Evolutionary conservation across 1,284 basidiomycete genomes (phyloP).

Genomic region (Paramarasmius palmivorus): DNA sequence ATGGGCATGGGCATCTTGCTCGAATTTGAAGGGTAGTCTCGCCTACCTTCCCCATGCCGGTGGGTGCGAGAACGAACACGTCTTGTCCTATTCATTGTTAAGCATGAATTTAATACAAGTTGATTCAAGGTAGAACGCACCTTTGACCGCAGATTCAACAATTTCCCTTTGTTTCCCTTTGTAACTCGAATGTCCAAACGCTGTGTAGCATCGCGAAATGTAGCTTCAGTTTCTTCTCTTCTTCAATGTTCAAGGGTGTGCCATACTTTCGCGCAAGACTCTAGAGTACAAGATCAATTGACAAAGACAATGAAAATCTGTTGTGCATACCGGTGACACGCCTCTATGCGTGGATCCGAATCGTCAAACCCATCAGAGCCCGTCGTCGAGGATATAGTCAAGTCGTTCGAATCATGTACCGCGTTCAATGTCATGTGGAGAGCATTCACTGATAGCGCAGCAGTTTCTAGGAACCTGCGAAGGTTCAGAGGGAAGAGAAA

Average conservation of each 20-base stretch:
- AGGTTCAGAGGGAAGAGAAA: too few species aligned
- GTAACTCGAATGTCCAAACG: constrained; percentile 68
- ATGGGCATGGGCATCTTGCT: background rate
- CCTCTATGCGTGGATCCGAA: constrained; percentile 1
- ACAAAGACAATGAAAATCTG: background rate
- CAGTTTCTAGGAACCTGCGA: too few species aligned
- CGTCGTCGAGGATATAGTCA: too few species aligned
- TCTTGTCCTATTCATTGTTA: constrained; percentile 52
- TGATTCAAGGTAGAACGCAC: constrained; percentile 30
- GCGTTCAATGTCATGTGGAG: too few species aligned
- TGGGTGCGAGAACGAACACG: constrained; percentile 83
- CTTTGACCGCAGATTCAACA: constrained; percentile 65
- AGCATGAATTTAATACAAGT: background rate
- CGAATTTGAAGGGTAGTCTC: background rate
- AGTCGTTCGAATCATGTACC: too few species aligned
- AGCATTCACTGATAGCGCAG: too few species aligned
- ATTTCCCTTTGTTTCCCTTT: constrained; percentile 80
- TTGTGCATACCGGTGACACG: constrained; percentile 12
- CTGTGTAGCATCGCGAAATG: too few species aligned
- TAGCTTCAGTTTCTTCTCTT: too few species aligned
- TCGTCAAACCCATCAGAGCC: background rate
- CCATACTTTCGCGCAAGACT: constrained; percentile 9
- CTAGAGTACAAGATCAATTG: background rate
- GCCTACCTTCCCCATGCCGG: constrained; percentile 84
- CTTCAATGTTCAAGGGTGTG: background rate